These are phyloP conservation scores for Fusarium cicatricum DNA, from an alignment of 2,329 filamentous ascomycete species.

Conservation along the genomic window DNA sequence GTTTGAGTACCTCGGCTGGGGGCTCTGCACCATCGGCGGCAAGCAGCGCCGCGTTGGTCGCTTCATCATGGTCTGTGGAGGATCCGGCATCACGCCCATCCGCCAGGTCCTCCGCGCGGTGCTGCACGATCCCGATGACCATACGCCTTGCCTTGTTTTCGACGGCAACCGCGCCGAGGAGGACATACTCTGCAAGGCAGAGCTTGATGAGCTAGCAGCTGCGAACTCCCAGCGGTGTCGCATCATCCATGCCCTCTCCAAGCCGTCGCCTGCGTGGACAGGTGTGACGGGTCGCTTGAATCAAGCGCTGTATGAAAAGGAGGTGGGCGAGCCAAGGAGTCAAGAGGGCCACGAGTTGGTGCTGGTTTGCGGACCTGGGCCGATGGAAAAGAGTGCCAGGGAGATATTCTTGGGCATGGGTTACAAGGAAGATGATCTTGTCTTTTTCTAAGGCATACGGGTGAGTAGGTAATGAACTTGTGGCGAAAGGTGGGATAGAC, in stretches of 20 bases:
- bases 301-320: slow-evolving; percentile 66
- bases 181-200: slow-evolving; percentile 82
- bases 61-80: slow-evolving; percentile 88
- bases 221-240: slow-evolving; percentile 65
- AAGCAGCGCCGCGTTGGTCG: slow-evolving; percentile 64
- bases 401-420: slow-evolving; percentile 64
- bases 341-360: slow-evolving; percentile 65
- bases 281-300: slow-evolving; percentile 75
- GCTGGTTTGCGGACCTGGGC: slow-evolving; percentile 80
- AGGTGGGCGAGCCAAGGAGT: slow-evolving; percentile 54
- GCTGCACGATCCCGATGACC: slow-evolving; percentile 61
- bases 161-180: slow-evolving; percentile 80
- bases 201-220: slow-evolving; percentile 71
- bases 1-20: slow-evolving; percentile 79
- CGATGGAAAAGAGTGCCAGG: slow-evolving; percentile 74
- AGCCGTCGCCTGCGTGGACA: slow-evolving; percentile 69
- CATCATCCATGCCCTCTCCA: slow-evolving; percentile 74
- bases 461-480: background rate
- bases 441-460: slow-evolving; percentile 37
- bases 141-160: slow-evolving; percentile 75
- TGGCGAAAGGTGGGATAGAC: background rate
- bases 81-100: slow-evolving; percentile 92
- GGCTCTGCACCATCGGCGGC: slow-evolving; percentile 68
- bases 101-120: slow-evolving; percentile 83
- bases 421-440: slow-evolving; percentile 58